Base-by-base conservation (phyloP, 345 rosid species). In the Eutrema heterophyllum region DNA sequence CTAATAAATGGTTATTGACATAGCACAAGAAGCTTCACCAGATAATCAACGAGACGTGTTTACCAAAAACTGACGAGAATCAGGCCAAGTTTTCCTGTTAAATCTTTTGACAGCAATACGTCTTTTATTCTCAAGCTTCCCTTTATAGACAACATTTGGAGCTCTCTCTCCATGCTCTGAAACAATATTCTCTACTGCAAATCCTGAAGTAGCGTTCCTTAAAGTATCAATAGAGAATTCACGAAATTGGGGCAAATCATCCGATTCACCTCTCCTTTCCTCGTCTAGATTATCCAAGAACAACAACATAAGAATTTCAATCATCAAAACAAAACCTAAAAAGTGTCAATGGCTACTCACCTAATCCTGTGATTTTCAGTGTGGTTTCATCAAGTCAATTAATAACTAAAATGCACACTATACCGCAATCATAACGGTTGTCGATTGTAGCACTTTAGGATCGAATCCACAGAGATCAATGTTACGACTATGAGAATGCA, bases 161-260 rank as follows among this genome's bases (percentile, higher is more conserved):
- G 95, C 96, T 81, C 86, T 90, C 78, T 88, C 96, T 40, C 95
- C 98, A 75, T 88, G 98, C 68, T 90, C 96, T 21, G 95, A 90
- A 58, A 89, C 93, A 55, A 92, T 92, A 68, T 92, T 92, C 80
- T 88, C 95, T n/a, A 78, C 83, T 0, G 96, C 85, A 72, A 92
- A 92, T 50, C 98, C 92, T 13, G 93, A 90, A 7, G 96, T 90
- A 3, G 96, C 98, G 45, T 79, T 85, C 77, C 81, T 85, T n/a
- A 92, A 81, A 53, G 83, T 82, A 73, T 86, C 95, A 24, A 92
- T 80, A 0, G 91, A 83, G 79, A 83, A 92, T 71, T 92, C 96
- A 13, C 83, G 81, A 62, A 92, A 92, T 12, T 73, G 75, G 6
- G 96, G 87, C 81, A 82, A 68, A 65, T 74, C 68, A 67, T 78